phyloP scores from a whole-genome alignment of 1,284 basidiomycete species.

The Takashimella koratensis region DNA sequence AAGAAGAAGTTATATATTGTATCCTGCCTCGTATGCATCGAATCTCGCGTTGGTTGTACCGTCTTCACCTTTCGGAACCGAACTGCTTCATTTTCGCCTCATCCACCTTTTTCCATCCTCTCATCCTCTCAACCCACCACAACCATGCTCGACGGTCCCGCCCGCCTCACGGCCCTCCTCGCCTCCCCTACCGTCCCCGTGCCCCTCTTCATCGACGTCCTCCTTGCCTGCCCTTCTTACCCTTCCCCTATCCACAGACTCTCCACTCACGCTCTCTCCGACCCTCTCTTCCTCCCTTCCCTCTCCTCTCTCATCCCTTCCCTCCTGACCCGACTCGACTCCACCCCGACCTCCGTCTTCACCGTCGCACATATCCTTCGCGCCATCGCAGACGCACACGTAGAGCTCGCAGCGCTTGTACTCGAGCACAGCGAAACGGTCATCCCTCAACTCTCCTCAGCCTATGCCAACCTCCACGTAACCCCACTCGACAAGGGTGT shows the following conservation, averaged over 20 bases:
- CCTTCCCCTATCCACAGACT: neutral
- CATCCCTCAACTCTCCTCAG: constrained; percentile 19
- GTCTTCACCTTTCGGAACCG: too few species aligned
- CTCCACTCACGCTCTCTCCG: neutral
- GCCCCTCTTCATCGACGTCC: neutral
- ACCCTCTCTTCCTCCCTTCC: neutral
- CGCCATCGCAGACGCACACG: constrained; percentile 7
- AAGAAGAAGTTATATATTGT: too few species aligned
- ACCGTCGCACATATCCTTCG: constrained; percentile 9
- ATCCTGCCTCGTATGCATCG: neutral
- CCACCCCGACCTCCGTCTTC: neutral
- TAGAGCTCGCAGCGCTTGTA: constrained; percentile 1
- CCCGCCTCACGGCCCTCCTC: neutral
- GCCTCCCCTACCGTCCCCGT: neutral
- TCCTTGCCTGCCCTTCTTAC: neutral
- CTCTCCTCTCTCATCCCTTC: neutral
- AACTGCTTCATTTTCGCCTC: too few species aligned
- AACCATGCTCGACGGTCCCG: neutral
- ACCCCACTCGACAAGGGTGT: constrained; percentile 1
- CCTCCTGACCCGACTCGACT: neutral
- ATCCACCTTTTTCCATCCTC: neutral
- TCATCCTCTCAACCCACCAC: neutral
- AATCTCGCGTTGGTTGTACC: too few species aligned
- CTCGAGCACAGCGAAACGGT: constrained; percentile 6
- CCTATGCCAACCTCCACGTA: constrained; percentile 16